Evolutionary conservation across 2,329 filamentous ascomycete genomes (phyloP).

Genomic region (Metarhizium robertsii): DNA sequence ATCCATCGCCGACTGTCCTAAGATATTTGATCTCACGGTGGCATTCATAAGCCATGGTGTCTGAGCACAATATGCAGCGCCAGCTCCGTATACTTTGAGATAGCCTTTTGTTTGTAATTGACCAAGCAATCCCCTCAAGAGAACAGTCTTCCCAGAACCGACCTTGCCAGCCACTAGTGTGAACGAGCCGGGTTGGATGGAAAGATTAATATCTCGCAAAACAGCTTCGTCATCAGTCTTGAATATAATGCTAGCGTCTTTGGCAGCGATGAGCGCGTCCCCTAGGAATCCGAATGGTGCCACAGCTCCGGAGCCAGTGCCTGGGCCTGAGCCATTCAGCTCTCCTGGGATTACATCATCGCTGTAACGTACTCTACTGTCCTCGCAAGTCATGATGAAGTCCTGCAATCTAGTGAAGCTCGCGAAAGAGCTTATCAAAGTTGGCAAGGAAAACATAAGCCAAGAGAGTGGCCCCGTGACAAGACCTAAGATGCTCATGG

Average conservation of each 20-base stretch:
- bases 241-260: background rate
- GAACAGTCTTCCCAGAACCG: slow-evolving; percentile 11
- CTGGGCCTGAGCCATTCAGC: too few relatives aligned
- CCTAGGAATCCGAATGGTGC: too few relatives aligned
- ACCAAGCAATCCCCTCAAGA: slow-evolving; percentile 9
- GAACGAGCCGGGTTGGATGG: slow-evolving; percentile 2
- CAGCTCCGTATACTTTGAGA: background rate
- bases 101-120: slow-evolving; percentile 5
- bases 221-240: background rate
- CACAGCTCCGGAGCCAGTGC: too few relatives aligned
- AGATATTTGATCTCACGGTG: slow-evolving; percentile 10
- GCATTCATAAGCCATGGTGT: slow-evolving; percentile 10
- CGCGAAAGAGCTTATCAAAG: slow-evolving; percentile 12
- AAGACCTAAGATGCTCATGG: too few relatives aligned
- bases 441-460: too few relatives aligned
- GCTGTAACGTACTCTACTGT: background rate
- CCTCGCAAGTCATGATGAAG: background rate
- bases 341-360: background rate
- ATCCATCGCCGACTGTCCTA: slow-evolving; percentile 5
- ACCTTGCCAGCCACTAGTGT: slow-evolving; percentile 12
- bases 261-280: background rate
- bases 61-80: slow-evolving; percentile 11
- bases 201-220: background rate
- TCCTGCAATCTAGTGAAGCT: slow-evolving; percentile 15
- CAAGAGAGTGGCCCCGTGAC: too few relatives aligned